Evolutionary conservation across 2,329 filamentous ascomycete genomes (phyloP).

Genomic region (Colletotrichum musicola): DNA sequence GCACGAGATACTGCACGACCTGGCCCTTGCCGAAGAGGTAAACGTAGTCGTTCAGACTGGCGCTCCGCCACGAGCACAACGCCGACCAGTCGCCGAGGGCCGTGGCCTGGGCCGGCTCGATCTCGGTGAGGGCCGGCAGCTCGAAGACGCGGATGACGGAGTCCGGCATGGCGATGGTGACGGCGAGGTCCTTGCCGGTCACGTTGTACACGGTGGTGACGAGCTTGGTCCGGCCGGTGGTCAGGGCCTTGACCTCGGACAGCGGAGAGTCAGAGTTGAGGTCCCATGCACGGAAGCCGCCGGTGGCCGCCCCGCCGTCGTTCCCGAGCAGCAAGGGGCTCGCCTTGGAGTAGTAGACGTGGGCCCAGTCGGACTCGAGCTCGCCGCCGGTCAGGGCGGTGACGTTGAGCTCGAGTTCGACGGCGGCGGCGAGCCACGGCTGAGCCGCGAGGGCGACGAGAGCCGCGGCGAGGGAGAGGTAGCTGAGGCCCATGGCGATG

Average conservation of each 20-base stretch:
- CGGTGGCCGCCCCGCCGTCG: conserved; percentile 57
- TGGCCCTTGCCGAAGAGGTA: conserved; percentile 60
- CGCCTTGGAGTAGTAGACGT: conserved; percentile 52
- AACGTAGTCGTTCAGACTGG: conserved; percentile 56
- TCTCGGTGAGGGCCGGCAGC: conserved; percentile 46
- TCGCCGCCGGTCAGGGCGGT: conserved; percentile 48
- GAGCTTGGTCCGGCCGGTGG: conserved; percentile 60
- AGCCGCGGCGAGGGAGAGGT: conserved; percentile 27
- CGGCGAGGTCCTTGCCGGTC: conserved; percentile 51
- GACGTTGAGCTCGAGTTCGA: conserved; percentile 44
- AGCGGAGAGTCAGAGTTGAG: conserved; percentile 48
- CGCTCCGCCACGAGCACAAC: conserved; percentile 59
- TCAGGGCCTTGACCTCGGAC: conserved; percentile 47
- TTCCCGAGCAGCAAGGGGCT: conserved; percentile 58
- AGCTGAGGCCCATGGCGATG: conserved; percentile 28
- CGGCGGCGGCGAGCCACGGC: conserved; percentile 22
- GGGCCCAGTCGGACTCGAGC: conserved; percentile 57
- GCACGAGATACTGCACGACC: conserved; percentile 54
- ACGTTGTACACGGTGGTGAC: conserved; percentile 54
- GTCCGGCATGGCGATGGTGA: conserved; percentile 58
- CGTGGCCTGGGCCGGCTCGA: conserved; percentile 48
- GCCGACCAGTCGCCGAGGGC: conserved; percentile 61
- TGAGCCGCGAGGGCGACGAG: conserved; percentile 25
- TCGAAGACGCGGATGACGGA: conserved; percentile 57
- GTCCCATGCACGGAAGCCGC: conserved; percentile 56